Evolutionary conservation across 495 filamentous ascomycete species (phyloP).

Genomic region (Penicillium coffeae): DNA sequence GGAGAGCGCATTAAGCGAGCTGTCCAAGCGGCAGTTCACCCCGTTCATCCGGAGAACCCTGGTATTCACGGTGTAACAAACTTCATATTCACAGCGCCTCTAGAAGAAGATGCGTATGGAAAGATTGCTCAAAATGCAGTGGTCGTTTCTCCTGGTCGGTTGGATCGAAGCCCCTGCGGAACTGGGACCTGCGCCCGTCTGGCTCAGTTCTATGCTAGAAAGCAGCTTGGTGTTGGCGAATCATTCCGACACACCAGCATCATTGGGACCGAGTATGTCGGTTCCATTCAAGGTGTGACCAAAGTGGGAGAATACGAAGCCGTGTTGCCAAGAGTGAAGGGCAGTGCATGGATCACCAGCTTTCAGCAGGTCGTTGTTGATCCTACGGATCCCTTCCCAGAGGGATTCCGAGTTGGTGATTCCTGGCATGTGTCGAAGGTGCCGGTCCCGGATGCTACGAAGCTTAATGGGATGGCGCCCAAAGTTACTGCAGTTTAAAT

Average conservation of each 20-base stretch:
- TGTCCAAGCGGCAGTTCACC: neutral
- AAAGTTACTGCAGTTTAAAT: no score
- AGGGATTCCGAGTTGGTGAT: conserved; percentile 4
- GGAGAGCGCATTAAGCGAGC: conserved; percentile 2
- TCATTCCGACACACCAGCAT: neutral
- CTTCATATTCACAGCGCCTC: neutral
- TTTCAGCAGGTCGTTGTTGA: conserved; percentile 5
- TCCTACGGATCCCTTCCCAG: conserved; percentile 3
- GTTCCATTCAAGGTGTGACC: neutral
- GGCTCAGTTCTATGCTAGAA: neutral
- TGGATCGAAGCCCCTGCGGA: conserved; percentile 4
- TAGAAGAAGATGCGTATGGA: neutral
- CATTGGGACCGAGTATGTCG: neutral
- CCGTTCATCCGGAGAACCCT: neutral
- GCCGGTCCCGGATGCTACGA: no score
- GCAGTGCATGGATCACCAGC: conserved; percentile 1
- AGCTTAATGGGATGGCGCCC: no score
- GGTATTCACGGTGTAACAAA: neutral
- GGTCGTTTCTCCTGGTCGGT: conserved; percentile 6
- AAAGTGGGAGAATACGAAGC: conserved; percentile 1
- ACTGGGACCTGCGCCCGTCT: conserved; percentile 3
- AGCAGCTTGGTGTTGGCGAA: neutral
- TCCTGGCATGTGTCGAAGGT: no score
- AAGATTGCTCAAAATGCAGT: neutral
- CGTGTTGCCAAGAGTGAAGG: conserved; percentile 1